Evolutionary conservation across 805 yeast species (phyloP).

Genomic region (Lipomyces spencermartinsiae): DNA sequence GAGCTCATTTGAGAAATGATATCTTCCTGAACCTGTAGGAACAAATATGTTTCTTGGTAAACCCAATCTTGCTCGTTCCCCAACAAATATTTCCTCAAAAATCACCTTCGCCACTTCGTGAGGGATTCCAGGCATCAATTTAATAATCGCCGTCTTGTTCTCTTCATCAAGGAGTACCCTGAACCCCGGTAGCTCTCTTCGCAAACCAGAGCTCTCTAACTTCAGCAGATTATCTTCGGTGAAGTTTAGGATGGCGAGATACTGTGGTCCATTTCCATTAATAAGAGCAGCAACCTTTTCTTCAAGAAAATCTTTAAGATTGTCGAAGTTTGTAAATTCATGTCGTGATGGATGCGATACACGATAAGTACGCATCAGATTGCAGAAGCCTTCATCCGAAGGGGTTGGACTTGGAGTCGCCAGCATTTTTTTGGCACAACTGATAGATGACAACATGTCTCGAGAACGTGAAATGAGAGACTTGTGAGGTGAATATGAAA

Average conservation of each 20-base stretch:
- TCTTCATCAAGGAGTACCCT: background rate
- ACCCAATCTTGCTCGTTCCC: background rate
- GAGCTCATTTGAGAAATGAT: background rate
- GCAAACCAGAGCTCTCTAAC: background rate
- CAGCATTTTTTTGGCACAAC: background rate
- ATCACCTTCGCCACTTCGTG: background rate
- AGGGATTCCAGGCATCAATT: background rate
- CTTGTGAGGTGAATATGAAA: background rate
- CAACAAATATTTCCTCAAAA: background rate
- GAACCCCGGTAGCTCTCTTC: background rate
- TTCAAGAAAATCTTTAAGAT: background rate
- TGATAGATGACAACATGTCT: background rate
- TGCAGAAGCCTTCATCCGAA: background rate
- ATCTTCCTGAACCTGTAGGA: background rate
- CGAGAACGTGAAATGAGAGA: background rate
- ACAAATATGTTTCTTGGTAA: background rate
- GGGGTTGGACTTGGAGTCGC: background rate
- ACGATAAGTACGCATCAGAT: background rate
- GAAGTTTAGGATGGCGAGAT: background rate
- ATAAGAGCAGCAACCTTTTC: background rate
- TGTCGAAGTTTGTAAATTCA: background rate
- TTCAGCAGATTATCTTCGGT: background rate
- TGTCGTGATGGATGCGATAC: slow-evolving; percentile 1
- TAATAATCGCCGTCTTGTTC: slow-evolving; percentile 2
- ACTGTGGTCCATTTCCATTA: slow-evolving; percentile 3